These are phyloP conservation scores for Trichoderma afroharzianum DNA, from an alignment of 2,329 filamentous ascomycete species.

Conservation along the genomic window DNA sequence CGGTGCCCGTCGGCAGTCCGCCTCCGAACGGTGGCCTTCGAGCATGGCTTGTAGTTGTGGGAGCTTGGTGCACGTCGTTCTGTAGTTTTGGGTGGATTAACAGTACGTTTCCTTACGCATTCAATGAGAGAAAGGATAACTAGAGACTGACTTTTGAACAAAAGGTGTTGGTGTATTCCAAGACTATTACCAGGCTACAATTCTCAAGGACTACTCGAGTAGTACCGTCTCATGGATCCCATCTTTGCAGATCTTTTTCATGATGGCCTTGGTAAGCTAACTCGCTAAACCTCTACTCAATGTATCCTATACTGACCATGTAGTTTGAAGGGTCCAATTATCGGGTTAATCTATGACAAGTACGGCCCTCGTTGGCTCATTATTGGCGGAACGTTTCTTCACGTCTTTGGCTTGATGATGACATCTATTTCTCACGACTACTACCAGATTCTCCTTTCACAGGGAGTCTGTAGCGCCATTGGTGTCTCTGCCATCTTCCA, in stretches of 20 bases:
- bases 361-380: conserved; percentile 58
- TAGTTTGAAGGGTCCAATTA: conserved; percentile 48
- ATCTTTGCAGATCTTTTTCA: conserved; percentile 52
- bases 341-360: conserved; percentile 61
- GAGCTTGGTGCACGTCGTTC: conserved; percentile 39
- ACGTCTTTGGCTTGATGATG: conserved; percentile 64
- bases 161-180: conserved; percentile 52
- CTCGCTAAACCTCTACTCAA: not conserved
- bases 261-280: conserved; percentile 44
- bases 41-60: conserved; percentile 40
- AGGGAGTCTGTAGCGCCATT: conserved; percentile 37
- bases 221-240: conserved; percentile 62
- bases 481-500: conserved; percentile 35
- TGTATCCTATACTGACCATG: conserved; percentile 2
- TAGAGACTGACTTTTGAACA: not conserved
- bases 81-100: conserved; percentile 43
- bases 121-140: not conserved
- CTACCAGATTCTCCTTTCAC: conserved; percentile 40
- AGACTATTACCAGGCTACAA: conserved; percentile 52
- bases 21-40: conserved; percentile 27
- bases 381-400: conserved; percentile 48
- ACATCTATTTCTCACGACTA: conserved; percentile 45
- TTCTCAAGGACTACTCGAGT: conserved; percentile 46
- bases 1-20: not conserved
- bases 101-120: conserved; percentile 34